These are phyloP conservation scores for Arthroderma sp. DNA, from an alignment of 2,329 filamentous ascomycete species.

Conservation along the genomic window DNA sequence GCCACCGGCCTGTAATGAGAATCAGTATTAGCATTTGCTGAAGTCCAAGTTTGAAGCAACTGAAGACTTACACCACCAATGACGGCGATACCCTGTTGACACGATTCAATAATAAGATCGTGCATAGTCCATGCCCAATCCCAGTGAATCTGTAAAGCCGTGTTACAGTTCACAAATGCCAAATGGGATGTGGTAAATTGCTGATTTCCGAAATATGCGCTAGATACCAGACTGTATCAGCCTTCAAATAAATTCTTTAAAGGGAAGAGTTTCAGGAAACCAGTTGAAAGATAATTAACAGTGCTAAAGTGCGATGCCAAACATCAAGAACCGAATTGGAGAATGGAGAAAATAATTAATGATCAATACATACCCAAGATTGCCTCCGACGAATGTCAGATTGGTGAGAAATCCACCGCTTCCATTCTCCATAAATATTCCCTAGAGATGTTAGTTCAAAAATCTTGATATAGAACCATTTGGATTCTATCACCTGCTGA, in stretches of 20 bases:
- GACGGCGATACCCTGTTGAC: conserved; percentile 39
- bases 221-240: background rate
- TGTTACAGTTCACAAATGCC: conserved; percentile 37
- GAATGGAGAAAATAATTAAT: background rate
- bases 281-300: too few species aligned
- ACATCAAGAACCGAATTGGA: background rate
- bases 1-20: conserved; percentile 20
- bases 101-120: conserved; percentile 38
- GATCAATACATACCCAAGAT: conserved; percentile 31
- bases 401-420: conserved; percentile 48
- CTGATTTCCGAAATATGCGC: conserved; percentile 40
- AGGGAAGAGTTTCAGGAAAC: too few species aligned
- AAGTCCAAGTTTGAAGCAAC: background rate
- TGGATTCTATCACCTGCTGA: background rate
- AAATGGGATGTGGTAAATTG: conserved; percentile 47
- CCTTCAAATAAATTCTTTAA: too few species aligned
- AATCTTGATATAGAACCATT: too few species aligned
- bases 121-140: conserved; percentile 46
- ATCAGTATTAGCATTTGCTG: background rate
- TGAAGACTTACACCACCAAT: conserved; percentile 10
- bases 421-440: conserved; percentile 21
- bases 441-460: conserved; percentile 1
- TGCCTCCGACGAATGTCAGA: conserved; percentile 46
- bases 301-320: too few species aligned
- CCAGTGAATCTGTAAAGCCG: conserved; percentile 44